Evolutionary conservation across 2,329 filamentous ascomycete genomes (phyloP), one percentile per base, ranked within the genome.

Genomic region (Sporothrix curviconia): DNA sequence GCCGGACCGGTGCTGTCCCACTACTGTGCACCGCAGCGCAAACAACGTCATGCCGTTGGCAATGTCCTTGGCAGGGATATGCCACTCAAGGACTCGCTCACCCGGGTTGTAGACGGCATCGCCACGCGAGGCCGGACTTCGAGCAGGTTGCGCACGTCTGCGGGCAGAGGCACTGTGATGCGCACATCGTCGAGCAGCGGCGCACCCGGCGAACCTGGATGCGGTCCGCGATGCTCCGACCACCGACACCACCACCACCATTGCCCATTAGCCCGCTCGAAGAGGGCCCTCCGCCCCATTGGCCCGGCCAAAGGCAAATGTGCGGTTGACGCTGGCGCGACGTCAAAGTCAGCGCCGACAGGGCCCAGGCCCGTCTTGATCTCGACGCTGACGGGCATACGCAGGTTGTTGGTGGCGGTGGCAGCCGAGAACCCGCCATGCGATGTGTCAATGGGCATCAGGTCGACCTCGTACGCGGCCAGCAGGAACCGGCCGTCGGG

Each of bases 401-500:
- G 90, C 14, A 97, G 76, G 59, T 83, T 82, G 50, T 77, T 75
- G 1, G 73, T 30, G 11, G 39, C 25, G 11, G 32, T 79, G 8
- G 19, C 11, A 3, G 30, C 14, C 9, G n/a, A 30, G 7, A 32
- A 36, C 17, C n/a, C 28, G 17, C 80, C 76, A 54, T 77, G 77
- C 64, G 81, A 79, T 19, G 79, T 77, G 63, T 76, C 78, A 0
- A 91, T 42, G 7, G 55, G 91, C 12, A 97, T 77, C 22, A 99
- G 74, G 70, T 99, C 90, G 19, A 95, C 90, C 70, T 96, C 92
- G 68, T 99, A 99, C 22, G 91, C 92, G 32, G 91, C 92, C 17
- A 99, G 78, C 40, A 96, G 88, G 69, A 97, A 99, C 43, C 90
- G 83, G 32, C 94, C 94, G 69, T 99, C 94, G 0, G 94, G 94